Conservation (phyloP, 129 eudicot genomes). For the Deinandra increscens region DNA sequence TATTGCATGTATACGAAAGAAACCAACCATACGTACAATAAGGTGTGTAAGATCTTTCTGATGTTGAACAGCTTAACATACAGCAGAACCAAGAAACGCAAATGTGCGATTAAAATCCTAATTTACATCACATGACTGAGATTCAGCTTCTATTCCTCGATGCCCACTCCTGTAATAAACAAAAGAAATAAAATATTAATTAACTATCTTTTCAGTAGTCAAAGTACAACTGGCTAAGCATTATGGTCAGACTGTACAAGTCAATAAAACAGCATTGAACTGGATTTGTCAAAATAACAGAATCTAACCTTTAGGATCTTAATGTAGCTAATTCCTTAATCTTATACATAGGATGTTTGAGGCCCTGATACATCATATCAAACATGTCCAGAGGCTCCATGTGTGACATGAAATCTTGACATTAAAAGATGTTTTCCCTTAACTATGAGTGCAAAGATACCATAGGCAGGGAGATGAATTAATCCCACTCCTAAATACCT, state of each 20-base stretch:
- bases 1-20: no score
- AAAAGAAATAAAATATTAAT: not conserved
- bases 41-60: not conserved
- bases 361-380: slow-evolving; percentile 24
- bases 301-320: slow-evolving; percentile 26
- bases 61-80: slow-evolving; percentile 4
- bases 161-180: slow-evolving; percentile 11
- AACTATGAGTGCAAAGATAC: slow-evolving; percentile 48
- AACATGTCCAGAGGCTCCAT: no score
- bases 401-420: slow-evolving; percentile 44
- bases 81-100: not conserved
- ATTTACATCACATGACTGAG: slow-evolving; percentile 3
- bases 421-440: slow-evolving; percentile 49
- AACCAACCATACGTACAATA: not conserved
- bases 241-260: not conserved
- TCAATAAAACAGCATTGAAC: not conserved
- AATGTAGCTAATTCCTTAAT: slow-evolving; percentile 9
- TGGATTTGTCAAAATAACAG: slow-evolving; percentile 2
- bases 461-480: slow-evolving; percentile 70
- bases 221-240: not conserved
- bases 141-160: slow-evolving; percentile 7
- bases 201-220: not conserved
- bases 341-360: slow-evolving; percentile 9
- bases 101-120: slow-evolving; percentile 13
- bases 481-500: slow-evolving; percentile 85